These are phyloP conservation scores for Trichothecium sympodiale DNA, from an alignment of 2,329 filamentous ascomycete genomes.

Conservation along the genomic window DNA sequence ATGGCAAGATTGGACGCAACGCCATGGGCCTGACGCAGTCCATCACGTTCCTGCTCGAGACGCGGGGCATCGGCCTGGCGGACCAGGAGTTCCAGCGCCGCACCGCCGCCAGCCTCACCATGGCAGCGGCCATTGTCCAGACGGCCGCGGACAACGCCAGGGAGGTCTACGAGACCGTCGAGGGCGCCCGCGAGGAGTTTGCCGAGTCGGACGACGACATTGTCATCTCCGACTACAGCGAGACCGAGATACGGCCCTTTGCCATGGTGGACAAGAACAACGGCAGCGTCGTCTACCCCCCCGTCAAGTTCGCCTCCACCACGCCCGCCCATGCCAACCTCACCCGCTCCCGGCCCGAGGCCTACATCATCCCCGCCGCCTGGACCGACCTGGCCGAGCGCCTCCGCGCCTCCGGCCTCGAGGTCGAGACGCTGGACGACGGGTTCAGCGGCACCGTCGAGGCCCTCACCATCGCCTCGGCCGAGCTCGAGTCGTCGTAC, in stretches of 20 bases:
- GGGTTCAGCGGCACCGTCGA: constrained; percentile 16
- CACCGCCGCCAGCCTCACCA: constrained; percentile 15
- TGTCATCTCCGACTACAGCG: constrained; percentile 15
- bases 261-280: constrained; percentile 16
- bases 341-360: constrained; percentile 17
- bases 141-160: constrained; percentile 17
- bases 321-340: constrained; percentile 17
- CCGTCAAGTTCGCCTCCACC: constrained; percentile 16
- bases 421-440: constrained; percentile 12
- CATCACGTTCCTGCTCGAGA: constrained; percentile 18
- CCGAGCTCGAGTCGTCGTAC: constrained; percentile 10
- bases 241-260: constrained; percentile 10
- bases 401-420: constrained; percentile 12
- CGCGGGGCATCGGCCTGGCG: constrained; percentile 17
- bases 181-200: constrained; percentile 14
- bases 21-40: constrained; percentile 18
- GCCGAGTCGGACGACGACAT: constrained; percentile 15
- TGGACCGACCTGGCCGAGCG: constrained; percentile 17
- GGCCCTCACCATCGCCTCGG: constrained; percentile 13
- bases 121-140: constrained; percentile 16
- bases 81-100: constrained; percentile 20
- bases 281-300: constrained; percentile 14
- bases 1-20: constrained; percentile 18
- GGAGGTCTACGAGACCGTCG: constrained; percentile 14
- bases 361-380: constrained; percentile 16